Conservation (phyloP, 1,284 basidiomycete genomes). For the Boletellus dicymbophilus region DNA sequence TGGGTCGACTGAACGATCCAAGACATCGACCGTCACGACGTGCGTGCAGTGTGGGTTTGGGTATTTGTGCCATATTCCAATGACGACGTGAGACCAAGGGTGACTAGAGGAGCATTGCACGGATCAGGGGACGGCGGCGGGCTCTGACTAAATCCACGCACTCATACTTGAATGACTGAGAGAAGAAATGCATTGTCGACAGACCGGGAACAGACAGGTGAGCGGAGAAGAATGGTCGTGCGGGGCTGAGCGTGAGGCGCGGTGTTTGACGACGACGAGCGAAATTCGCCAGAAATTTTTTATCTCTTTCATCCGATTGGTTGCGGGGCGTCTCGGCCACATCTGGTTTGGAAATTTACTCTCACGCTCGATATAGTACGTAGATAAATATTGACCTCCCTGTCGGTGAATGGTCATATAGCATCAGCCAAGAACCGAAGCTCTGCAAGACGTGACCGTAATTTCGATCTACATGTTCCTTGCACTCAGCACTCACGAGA, state of each 20-base stretch:
- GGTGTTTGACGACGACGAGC: constrained; percentile 15
- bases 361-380: too few relatives aligned
- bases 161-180: constrained; percentile 74
- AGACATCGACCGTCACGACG: constrained; percentile 88
- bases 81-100: constrained; percentile 84
- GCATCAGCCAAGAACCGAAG: constrained; percentile 38
- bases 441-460: constrained; percentile 77
- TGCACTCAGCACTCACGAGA: constrained; percentile 3
- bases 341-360: constrained; percentile 1
- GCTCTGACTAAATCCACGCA: constrained; percentile 37
- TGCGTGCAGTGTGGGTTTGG: constrained; percentile 93
- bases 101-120: constrained; percentile 53
- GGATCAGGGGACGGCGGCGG: constrained; percentile 21
- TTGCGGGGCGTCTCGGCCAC: constrained; percentile 16
- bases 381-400: too few relatives aligned
- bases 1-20: constrained; percentile 83
- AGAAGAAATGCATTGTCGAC: constrained; percentile 70
- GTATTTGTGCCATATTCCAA: constrained; percentile 94
- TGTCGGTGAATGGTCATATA: too few relatives aligned
- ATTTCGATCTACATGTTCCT: constrained; percentile 62
- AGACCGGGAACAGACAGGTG: constrained; percentile 11
- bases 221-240: constrained; percentile 26
- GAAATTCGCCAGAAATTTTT: constrained; percentile 16
- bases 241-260: constrained; percentile 17
- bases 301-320: constrained; percentile 31